Percentiles rank a stretch among this genome's conserved stretches.
Evolutionary conservation across 768 basidiomycete species (phyloP).

Genomic region (Chalciporus pseudorubinellus): DNA sequence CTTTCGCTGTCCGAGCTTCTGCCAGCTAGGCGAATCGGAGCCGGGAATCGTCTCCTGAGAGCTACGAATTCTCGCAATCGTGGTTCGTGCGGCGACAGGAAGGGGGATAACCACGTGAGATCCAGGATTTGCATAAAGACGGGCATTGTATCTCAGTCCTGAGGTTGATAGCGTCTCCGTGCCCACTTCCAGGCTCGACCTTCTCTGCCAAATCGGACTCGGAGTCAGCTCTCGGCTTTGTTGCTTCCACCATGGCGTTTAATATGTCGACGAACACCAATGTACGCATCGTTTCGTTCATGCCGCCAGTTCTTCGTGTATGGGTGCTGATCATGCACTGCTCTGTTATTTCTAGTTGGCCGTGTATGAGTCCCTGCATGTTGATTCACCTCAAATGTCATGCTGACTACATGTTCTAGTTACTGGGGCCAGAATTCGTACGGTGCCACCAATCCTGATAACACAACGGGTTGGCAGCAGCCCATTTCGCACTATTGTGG

Average conservation of each 20-base stretch:
- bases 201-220: constrained; percentile 9
- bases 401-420: constrained; percentile 6
- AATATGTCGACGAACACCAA: constrained; percentile 25
- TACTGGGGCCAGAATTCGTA: constrained; percentile 40
- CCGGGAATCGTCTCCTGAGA: background rate
- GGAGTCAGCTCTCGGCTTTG: constrained; percentile 11
- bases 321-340: background rate
- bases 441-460: constrained; percentile 25
- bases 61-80: background rate
- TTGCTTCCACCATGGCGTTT: constrained; percentile 20
- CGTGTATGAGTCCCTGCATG: constrained; percentile 16
- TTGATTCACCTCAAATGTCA: background rate
- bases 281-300: constrained; percentile 12
- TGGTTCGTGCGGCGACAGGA: constrained; percentile 6
- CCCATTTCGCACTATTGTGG: constrained; percentile 33
- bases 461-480: constrained; percentile 30
- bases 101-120: constrained; percentile 14
- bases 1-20: constrained; percentile 1
- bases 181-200: background rate
- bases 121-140: constrained; percentile 12
- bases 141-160: background rate
- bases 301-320: background rate
- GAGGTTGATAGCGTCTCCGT: background rate
- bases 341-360: constrained; percentile 17
- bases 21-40: constrained; percentile 18